Conservation (phyloP, 2,329 filamentous ascomycete genomes). For the Colletotrichum musicola region DNA sequence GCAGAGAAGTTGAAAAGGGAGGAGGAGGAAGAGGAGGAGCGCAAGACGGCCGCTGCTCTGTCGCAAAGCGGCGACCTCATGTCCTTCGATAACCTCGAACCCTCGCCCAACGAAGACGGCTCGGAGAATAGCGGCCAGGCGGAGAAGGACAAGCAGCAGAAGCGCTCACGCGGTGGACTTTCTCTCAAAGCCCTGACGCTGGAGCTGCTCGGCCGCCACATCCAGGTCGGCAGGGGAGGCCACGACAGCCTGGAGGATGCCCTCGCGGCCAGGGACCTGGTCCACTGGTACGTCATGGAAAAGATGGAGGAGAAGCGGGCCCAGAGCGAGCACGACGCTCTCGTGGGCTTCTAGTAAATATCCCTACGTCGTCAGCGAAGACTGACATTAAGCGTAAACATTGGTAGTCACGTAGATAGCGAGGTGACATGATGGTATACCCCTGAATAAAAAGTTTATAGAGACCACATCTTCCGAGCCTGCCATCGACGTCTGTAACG, state of each 20-base stretch:
- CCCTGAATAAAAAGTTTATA: too few relatives aligned
- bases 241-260: conserved; percentile 62
- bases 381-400: too few relatives aligned
- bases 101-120: neutral
- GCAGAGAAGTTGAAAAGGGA: conserved; percentile 32
- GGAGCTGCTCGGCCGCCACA: conserved; percentile 52
- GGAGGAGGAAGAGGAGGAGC: conserved; percentile 36
- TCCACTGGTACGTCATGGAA: conserved; percentile 51
- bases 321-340: neutral
- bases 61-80: conserved; percentile 22
- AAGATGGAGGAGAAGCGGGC: neutral
- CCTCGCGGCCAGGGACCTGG: conserved; percentile 56
- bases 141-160: conserved; percentile 35
- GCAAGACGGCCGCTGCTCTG: conserved; percentile 14
- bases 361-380: too few relatives aligned
- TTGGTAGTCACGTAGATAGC: neutral
- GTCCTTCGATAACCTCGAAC: conserved; percentile 19
- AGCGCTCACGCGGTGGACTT: conserved; percentile 4
- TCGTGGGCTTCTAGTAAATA: conserved; percentile 12
- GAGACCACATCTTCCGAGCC: too few relatives aligned
- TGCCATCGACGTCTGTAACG: too few relatives aligned
- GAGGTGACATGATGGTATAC: neutral
- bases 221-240: conserved; percentile 51
- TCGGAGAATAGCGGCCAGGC: conserved; percentile 19
- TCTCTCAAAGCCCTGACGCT: conserved; percentile 54